phyloP scores from a whole-genome alignment of 768 basidiomycete genomes.

The Sporobolomyces phaffii region DNA sequence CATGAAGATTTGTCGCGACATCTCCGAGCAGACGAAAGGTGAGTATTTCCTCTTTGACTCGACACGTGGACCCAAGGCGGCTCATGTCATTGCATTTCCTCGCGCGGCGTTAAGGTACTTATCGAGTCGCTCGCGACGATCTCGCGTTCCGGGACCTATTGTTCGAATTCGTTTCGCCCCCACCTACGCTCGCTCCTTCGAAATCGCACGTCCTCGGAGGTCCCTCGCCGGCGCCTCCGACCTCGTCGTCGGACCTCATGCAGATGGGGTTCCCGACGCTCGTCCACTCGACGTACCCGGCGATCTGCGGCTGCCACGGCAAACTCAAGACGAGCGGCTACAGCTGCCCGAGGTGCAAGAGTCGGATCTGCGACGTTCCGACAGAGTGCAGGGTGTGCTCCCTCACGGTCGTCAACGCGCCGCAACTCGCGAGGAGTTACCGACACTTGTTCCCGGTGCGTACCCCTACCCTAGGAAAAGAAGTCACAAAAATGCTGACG shows the following conservation, averaged over 20 bases:
- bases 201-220: slow-evolving; percentile 49
- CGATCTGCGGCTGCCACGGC: slow-evolving; percentile 88
- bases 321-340: slow-evolving; percentile 88
- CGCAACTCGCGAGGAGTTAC: slow-evolving; percentile 92
- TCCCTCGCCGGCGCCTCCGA: slow-evolving; percentile 50
- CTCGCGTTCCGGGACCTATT: slow-evolving; percentile 92
- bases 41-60: slow-evolving; percentile 41
- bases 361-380: slow-evolving; percentile 93
- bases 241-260: slow-evolving; percentile 79
- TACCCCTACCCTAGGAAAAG: not conserved
- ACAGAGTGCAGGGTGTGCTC: slow-evolving; percentile 97
- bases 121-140: slow-evolving; percentile 97
- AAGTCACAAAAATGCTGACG: no score
- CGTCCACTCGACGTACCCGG: slow-evolving; percentile 67
- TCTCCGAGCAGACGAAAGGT: slow-evolving; percentile 91
- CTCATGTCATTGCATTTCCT: not conserved
- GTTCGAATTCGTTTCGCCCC: slow-evolving; percentile 92
- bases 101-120: slow-evolving; percentile 50
- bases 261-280: slow-evolving; percentile 99
- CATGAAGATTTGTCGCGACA: slow-evolving; percentile 92
- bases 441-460: slow-evolving; percentile 87
- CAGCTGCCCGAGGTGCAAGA: slow-evolving; percentile 84
- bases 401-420: slow-evolving; percentile 94
- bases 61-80: not conserved
- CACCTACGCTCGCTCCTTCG: slow-evolving; percentile 52